Percentiles rank a stretch among this genome's conserved stretches.
phyloP scores from a whole-genome alignment of 768 basidiomycete genomes.

The Rhodosporidiobolus sp. region DNA sequence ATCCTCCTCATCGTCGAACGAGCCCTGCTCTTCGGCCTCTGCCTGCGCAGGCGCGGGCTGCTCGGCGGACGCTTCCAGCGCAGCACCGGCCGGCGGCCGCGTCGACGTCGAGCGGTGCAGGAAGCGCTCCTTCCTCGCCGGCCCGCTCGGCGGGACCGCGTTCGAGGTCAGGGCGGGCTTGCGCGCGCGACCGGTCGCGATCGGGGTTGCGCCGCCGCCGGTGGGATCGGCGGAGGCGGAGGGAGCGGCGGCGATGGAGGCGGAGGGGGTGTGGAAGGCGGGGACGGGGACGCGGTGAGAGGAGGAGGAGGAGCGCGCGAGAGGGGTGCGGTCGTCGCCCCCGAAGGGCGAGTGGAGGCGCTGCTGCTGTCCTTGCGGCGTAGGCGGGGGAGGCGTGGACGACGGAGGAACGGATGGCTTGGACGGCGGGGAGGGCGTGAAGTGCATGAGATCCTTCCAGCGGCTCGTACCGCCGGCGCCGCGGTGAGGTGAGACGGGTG shows the following conservation, averaged over 20 bases:
- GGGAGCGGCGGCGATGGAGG: neutral
- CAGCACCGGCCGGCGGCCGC: neutral
- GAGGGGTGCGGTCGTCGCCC: neutral
- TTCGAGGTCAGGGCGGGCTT: neutral
- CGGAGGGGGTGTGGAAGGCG: neutral
- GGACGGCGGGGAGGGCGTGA: conserved; percentile 1
- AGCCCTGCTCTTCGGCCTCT: neutral
- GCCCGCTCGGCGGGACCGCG: neutral
- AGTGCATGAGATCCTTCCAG: conserved; percentile 6
- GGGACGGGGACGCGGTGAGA: too few species aligned
- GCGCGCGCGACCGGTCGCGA: too few species aligned
- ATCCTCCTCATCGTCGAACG: neutral
- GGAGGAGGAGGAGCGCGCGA: neutral
- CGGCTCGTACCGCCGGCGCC: neutral
- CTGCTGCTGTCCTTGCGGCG: neutral
- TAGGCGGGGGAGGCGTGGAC: neutral
- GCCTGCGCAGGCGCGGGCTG: neutral
- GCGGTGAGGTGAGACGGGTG: neutral
- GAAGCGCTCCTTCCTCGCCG: neutral
- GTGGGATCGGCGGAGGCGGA: too few species aligned
- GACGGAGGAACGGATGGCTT: neutral
- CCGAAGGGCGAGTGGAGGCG: conserved; percentile 1
- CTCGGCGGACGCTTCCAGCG: neutral
- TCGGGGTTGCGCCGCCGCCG: too few species aligned
- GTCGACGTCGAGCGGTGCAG: conserved; percentile 8